Evolutionary conservation across 2,329 filamentous ascomycete genomes (phyloP), one percentile per base, ranked within the genome.

Genomic region (Fusarium armeniacum): DNA sequence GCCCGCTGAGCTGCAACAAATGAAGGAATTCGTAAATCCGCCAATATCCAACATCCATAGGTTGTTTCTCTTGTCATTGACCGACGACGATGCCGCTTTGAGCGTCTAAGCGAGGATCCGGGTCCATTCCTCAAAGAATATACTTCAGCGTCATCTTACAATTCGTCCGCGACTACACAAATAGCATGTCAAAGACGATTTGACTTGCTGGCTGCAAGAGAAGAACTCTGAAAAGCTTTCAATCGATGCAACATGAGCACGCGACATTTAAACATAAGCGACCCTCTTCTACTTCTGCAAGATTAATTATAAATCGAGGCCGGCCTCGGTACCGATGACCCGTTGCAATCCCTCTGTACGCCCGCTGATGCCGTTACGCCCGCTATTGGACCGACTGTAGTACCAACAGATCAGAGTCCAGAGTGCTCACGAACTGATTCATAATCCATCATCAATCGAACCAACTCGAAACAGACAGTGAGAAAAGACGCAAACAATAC

Each of bases 1-100:
- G 71, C 71, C 71, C 71, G 71, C 71, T 74, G 58, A 67, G 57
- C 69, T 73, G 71, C 71, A 73, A 36, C 30, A 35, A 41, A 35
- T 41, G 35, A 28, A 18, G n/a, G 49, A 41, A 41, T 52, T 52
- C 20, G 26, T 52, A 24, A 52, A 52, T 36, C 49, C 49, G 35
- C 35, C 35, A 41, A 41, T 33, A 22, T 26, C 49, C 33, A 35
- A 50, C 46, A 50, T 33, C 24, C 32, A n/a, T 20, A 20, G 20
- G 20, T 20, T 20, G 20, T 20, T 20, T 20, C 20, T 20, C 47
- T 18, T 50, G 32, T 63, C 64, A 62, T 66, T 67, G 64, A 69
- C 69, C 58, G 58, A 55, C 57, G 53, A 55, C 50, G 58, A 24
- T 53, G 47, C 61, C 54, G 47, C 52, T 50, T 71, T 51, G 44